Conservation (phyloP, 768 basidiomycete species). For the Pholiota microspora region DNA sequence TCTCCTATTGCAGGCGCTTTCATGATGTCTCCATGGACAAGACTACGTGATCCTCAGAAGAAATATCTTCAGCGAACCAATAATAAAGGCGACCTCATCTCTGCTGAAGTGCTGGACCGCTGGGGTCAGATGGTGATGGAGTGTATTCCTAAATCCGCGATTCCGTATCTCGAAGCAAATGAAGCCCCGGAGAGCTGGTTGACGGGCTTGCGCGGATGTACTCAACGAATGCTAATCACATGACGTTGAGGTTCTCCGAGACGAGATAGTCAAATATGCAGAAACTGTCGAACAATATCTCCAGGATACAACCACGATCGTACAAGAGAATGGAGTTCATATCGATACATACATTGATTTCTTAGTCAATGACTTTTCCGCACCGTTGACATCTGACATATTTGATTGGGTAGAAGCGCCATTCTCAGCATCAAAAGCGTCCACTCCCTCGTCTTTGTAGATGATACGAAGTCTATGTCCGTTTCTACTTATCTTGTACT, state of each 20-base stretch:
- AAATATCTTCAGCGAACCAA: background rate
- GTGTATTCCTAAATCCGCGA: conserved; percentile 23
- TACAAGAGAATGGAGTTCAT: conserved; percentile 17
- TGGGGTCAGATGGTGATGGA: conserved; percentile 22
- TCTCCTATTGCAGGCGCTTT: conserved; percentile 24
- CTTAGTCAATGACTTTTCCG: conserved; percentile 15
- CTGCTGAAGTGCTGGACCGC: conserved; percentile 11
- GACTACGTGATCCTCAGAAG: background rate
- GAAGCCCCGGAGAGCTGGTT: conserved; percentile 27
- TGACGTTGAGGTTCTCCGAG: conserved; percentile 22
- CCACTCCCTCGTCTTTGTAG: no score
- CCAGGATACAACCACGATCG: conserved; percentile 9
- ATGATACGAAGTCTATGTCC: no score
- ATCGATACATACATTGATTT: conserved; percentile 19
- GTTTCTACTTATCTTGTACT: no score
- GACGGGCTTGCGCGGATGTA: conserved; percentile 17
- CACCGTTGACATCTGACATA: conserved; percentile 23
- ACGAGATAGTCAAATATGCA: conserved; percentile 23
- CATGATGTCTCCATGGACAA: conserved; percentile 31
- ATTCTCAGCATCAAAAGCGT: conserved; percentile 1
- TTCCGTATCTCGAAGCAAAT: conserved; percentile 21
- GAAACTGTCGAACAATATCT: conserved; percentile 12
- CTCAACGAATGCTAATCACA: conserved; percentile 25
- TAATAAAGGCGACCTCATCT: conserved; percentile 11
- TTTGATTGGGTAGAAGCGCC: conserved; percentile 15